These are phyloP conservation scores for Melanopsichium pennsylvanicum DNA, from an alignment of 1,284 basidiomycete genomes.

Conservation along the genomic window DNA sequence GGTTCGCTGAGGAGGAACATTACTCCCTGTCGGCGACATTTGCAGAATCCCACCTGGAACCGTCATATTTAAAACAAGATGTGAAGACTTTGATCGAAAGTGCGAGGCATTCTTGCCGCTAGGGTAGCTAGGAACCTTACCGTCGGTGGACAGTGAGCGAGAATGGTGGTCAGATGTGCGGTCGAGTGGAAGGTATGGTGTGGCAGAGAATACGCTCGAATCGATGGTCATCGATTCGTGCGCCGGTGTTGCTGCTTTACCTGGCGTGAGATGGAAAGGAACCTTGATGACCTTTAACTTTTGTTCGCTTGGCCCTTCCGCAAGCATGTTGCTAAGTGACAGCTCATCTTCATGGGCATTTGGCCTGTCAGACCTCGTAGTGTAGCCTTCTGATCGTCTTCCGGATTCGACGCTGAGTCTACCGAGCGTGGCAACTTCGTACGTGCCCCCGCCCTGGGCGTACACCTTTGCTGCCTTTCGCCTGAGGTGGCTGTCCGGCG, in stretches of 20 bases:
- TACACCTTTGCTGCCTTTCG: neutral
- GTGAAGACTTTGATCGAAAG: neutral
- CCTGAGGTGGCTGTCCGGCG: neutral
- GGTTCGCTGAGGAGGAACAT: neutral
- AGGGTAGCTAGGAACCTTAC: slow-evolving; percentile 5
- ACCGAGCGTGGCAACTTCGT: neutral
- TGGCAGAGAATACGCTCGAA: neutral
- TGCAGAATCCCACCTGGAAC: neutral
- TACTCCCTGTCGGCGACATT: neutral
- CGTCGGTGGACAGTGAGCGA: neutral
- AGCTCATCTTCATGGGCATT: neutral
- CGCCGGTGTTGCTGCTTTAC: neutral
- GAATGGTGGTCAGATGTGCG: neutral
- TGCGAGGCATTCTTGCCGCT: neutral
- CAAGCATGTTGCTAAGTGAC: slow-evolving; percentile 7
- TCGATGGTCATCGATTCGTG: neutral
- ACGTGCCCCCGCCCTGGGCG: neutral
- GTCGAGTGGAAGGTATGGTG: neutral
- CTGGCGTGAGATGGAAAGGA: neutral
- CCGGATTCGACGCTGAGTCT: slow-evolving; percentile 8
- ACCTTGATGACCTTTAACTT: slow-evolving; percentile 7
- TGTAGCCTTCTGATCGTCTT: neutral
- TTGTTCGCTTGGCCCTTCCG: neutral
- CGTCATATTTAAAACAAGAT: neutral
- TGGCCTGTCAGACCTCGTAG: neutral